Evolutionary conservation across 2,329 filamentous ascomycete genomes (phyloP), one percentile per base, ranked within the genome.

Genomic region (Dothideomycetes sp.): DNA sequence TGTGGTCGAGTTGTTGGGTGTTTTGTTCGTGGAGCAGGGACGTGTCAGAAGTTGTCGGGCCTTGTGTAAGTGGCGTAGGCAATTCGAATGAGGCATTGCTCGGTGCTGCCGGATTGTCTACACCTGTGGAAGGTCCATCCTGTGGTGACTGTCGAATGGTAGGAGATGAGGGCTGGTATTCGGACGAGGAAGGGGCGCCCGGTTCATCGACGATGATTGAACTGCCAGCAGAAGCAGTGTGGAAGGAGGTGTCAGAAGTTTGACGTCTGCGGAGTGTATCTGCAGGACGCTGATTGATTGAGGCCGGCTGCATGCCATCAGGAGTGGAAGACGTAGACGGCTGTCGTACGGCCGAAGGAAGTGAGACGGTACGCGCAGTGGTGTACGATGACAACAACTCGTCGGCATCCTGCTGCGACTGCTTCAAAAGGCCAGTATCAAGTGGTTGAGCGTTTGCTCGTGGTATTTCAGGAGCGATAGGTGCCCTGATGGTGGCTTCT

Each of bases 381-480:
- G 34, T 35, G 11, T 44, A 44, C 8, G 42, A 44, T 11, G 34
- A 34, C 8, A 39, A 30, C 8, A 12, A 23, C 4, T 39, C 35
- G 6, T 45, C 36, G 9, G 42, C 55, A n/a, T 53, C 47, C 10
- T 31, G 27, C 17, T 15, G 9, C 6, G 33, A 25, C 17, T 43
- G 28, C 12, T 24, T 39, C 10, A 44, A 18, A 2, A 47, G 33
- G 12, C 17, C 30, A 18, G 40, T 31, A 23, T 41, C 34, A 11
- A 34, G 31, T 9, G 24, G 31, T 19, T 42, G 22, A 18, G 41
- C 24, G 15, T 30, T 31, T 23, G 33, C 49, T 24, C 58, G 54
- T 2, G 61, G 58, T 2, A 60, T 48, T 13, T 46, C 44, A 20
- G 63, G 29, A 22, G 56, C 53, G 25, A 58, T 52, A 10, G 56